A percentile compares a stretch with the other conserved stretches of the same genome.
These are phyloP conservation scores for Podospora pseudopauciseta DNA, from an alignment of 495 filamentous ascomycete genomes.

Conservation along the genomic window DNA sequence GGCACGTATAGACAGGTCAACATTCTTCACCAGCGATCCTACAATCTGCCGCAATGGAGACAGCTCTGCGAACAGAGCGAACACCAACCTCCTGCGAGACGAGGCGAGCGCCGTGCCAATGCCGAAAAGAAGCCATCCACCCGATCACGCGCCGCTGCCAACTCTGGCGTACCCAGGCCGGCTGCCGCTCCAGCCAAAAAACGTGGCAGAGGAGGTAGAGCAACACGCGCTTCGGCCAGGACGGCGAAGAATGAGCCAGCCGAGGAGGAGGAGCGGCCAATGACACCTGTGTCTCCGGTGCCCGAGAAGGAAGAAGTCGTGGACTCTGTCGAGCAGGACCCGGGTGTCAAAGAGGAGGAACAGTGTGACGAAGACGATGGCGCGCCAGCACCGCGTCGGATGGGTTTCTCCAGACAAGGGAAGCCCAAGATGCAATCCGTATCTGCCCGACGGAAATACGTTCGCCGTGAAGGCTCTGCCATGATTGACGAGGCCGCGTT, in stretches of 20 bases:
- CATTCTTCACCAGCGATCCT: conserved; percentile 88
- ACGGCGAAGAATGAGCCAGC: conserved; percentile 30
- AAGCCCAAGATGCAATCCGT: conserved; percentile 51
- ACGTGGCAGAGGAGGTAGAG: conserved; percentile 21
- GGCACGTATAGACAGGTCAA: conserved; percentile 95
- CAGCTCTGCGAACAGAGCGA: conserved; percentile 85
- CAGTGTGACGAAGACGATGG: conserved; percentile 41
- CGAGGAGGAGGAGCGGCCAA: conserved; percentile 47
- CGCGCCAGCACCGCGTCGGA: conserved; percentile 36
- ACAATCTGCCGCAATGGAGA: conserved; percentile 96
- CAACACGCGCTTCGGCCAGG: conserved; percentile 25
- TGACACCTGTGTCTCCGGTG: conserved; percentile 53
- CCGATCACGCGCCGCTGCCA: conserved; percentile 29
- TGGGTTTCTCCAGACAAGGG: conserved; percentile 39
- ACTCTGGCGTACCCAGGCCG: conserved; percentile 23
- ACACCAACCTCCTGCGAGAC: conserved; percentile 90
- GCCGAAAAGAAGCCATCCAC: conserved; percentile 55
- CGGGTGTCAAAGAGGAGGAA: conserved; percentile 43
- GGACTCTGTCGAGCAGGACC: conserved; percentile 47
- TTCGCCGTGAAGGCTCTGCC: conserved; percentile 66
- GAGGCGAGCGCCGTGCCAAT: conserved; percentile 81
- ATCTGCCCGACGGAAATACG: conserved; percentile 72
- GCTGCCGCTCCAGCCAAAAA: conserved; percentile 36
- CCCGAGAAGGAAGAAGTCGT: conserved; percentile 40
- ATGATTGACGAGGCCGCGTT: conserved; percentile 81